These are phyloP conservation scores for Xanthoconium stramineum DNA, from an alignment of 768 basidiomycete species.

Conservation along the genomic window DNA sequence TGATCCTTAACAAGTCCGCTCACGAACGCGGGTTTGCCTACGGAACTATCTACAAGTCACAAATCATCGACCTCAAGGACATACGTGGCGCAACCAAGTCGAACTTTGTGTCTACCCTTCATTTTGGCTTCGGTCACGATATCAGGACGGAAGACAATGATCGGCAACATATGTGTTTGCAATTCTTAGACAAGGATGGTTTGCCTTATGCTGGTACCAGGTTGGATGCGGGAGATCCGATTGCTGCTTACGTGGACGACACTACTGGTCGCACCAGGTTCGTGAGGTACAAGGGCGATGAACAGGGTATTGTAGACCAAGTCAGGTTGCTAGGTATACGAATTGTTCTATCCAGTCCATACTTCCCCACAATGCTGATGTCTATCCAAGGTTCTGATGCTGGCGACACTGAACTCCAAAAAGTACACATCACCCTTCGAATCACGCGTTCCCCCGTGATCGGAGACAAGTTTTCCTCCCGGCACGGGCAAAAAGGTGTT, in stretches of 20 bases:
- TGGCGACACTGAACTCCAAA: slow-evolving; percentile 86
- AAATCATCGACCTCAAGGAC: slow-evolving; percentile 87
- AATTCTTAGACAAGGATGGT: slow-evolving; percentile 78
- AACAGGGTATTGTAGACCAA: slow-evolving; percentile 83
- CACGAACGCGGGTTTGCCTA: slow-evolving; percentile 98
- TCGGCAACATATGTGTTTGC: slow-evolving; percentile 39
- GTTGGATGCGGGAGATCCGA: slow-evolving; percentile 68
- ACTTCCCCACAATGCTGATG: neutral
- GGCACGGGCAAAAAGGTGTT: slow-evolving; percentile 99
- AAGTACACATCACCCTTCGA: slow-evolving; percentile 89
- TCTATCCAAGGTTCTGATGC: slow-evolving; percentile 69
- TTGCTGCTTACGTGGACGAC: slow-evolving; percentile 88
- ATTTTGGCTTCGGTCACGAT: slow-evolving; percentile 86
- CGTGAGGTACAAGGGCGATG: slow-evolving; percentile 96
- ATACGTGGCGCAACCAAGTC: slow-evolving; percentile 63
- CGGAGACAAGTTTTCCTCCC: slow-evolving; percentile 98
- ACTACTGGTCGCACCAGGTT: slow-evolving; percentile 77
- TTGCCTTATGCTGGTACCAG: slow-evolving; percentile 74
- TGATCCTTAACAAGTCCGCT: slow-evolving; percentile 99
- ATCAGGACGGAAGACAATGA: slow-evolving; percentile 53
- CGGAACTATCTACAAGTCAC: slow-evolving; percentile 94
- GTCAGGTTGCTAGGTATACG: slow-evolving; percentile 82
- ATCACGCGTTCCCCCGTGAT: slow-evolving; percentile 95
- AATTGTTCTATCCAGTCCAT: neutral
- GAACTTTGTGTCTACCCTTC: slow-evolving; percentile 60